Base-by-base conservation (phyloP, 345 rosid genomes). In the Anacardium occidentale region DNA sequence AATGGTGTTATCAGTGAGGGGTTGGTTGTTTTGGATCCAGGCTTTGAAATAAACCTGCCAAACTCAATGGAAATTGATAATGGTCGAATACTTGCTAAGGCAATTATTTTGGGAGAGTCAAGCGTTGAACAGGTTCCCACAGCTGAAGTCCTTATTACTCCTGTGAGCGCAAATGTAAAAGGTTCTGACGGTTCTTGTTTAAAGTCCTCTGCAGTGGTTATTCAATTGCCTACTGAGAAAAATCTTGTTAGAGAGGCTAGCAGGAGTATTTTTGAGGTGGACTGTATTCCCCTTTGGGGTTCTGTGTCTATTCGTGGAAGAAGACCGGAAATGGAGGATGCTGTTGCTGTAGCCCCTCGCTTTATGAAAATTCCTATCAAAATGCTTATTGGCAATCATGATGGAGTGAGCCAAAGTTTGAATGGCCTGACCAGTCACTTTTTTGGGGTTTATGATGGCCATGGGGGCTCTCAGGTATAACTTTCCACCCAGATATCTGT, bases 391-490 rank as follows among this genome's bases (percentile, higher is more conserved):
- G 91, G 87, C 6, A 85, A 88, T 64, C 84, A 64, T 63, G 93
- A 87, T 77, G 93, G 86, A 72, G 82, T 83, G 78, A 83, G 78
- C 81, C 91, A 83, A 70, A 82, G 79, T 78, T 83, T 90, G 74
- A 77, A 90, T n/a, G 82, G 86, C 74, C 90, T 92, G 64, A 85
- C 86, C 60, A 78, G 90, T 71, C 98, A 94, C 78, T 90, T 94
- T 83, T 94, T 90, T 48, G 97, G 97, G 54, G 98, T 90, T 37
- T 94, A 92, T 72, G 98, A 94, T 83, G 98, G 97, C 66, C 98
- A 94, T 63, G 98, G 97, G 55, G 98, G 98, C 47, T 80, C 93
- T 17, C 97, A 90, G 97, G 98, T 94, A 78, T 45, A 44, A 70
- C 56, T 64, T 62, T 76, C 62, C 25, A 69, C 45, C 45, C 0